Conservation (phyloP, 768 basidiomycete species). For the Termitomyces sp. region DNA sequence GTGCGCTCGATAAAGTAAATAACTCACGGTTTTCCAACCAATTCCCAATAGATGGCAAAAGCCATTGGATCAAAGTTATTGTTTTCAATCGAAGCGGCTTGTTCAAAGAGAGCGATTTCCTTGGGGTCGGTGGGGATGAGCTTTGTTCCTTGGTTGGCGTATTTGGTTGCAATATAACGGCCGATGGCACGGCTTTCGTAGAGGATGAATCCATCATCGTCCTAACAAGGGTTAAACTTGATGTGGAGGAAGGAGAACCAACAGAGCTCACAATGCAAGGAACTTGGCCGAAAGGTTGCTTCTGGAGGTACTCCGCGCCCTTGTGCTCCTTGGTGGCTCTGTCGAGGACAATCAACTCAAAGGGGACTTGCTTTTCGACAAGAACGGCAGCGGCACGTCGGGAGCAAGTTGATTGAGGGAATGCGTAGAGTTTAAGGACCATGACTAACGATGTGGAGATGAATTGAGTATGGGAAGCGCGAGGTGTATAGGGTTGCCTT, state of each 20-base stretch:
- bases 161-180: slow-evolving; percentile 57
- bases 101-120: slow-evolving; percentile 43
- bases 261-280: slow-evolving; percentile 40
- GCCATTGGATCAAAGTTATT: slow-evolving; percentile 51
- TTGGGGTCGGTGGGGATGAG: slow-evolving; percentile 43
- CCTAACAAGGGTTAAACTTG: slow-evolving; percentile 21
- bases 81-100: slow-evolving; percentile 47
- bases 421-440: slow-evolving; percentile 33
- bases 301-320: slow-evolving; percentile 23
- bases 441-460: slow-evolving; percentile 12
- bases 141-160: slow-evolving; percentile 42
- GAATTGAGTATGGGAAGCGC: too few relatives aligned
- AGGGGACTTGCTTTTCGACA: slow-evolving; percentile 45
- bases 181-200: slow-evolving; percentile 62
- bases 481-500: neutral
- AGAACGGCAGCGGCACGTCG: slow-evolving; percentile 40
- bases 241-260: neutral
- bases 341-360: slow-evolving; percentile 38
- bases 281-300: slow-evolving; percentile 55
- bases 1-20: neutral
- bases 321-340: slow-evolving; percentile 35
- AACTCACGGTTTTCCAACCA: slow-evolving; percentile 45
- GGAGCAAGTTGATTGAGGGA: slow-evolving; percentile 34
- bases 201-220: slow-evolving; percentile 63
- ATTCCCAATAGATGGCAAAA: slow-evolving; percentile 37